Conservation (phyloP, 352 stramenopile species). For the Phytophthora colocasiae region DNA sequence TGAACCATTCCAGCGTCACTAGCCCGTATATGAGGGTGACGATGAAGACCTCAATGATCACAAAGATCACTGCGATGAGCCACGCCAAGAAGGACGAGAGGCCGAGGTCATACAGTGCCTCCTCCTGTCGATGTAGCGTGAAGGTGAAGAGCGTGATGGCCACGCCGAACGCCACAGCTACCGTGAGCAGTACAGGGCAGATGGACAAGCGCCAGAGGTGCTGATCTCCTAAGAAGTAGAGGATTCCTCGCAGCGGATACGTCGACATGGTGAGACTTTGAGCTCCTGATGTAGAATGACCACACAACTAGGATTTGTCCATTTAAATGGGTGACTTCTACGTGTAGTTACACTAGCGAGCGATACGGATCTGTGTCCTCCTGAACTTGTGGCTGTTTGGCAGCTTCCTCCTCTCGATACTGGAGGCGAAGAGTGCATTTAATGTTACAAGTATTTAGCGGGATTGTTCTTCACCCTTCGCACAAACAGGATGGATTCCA, state of each 20-base stretch:
- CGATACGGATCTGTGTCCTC: constrained; percentile 26
- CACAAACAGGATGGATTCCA: no score
- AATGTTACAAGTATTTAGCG: no score
- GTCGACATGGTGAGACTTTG: constrained; percentile 43
- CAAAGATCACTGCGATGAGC: constrained; percentile 55
- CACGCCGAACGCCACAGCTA: constrained; percentile 48
- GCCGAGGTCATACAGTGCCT: constrained; percentile 40
- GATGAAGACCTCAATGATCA: constrained; percentile 64
- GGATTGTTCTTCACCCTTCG: no score
- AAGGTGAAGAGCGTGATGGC: constrained; percentile 51
- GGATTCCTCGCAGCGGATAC: constrained; percentile 45
- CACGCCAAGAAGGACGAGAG: constrained; percentile 57
- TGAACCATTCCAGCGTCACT: constrained; percentile 49
- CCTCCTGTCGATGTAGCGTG: constrained; percentile 48
- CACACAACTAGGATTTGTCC: constrained; percentile 3
- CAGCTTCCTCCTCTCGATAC: constrained; percentile 54
- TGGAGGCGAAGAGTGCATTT: constrained; percentile 61
- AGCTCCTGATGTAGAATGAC: constrained; percentile 6
- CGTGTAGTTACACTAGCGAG: constrained; percentile 18
- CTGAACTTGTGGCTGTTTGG: constrained; percentile 24
- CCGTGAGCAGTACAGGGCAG: constrained; percentile 58
- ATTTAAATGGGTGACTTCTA: constrained; percentile 3
- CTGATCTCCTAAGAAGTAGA: constrained; percentile 56
- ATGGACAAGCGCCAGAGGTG: constrained; percentile 52
- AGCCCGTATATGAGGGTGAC: constrained; percentile 60